Evolutionary conservation across 345 rosid genomes (phyloP), one percentile per base, ranked within the genome.

Genomic region (Theobroma cacao): DNA sequence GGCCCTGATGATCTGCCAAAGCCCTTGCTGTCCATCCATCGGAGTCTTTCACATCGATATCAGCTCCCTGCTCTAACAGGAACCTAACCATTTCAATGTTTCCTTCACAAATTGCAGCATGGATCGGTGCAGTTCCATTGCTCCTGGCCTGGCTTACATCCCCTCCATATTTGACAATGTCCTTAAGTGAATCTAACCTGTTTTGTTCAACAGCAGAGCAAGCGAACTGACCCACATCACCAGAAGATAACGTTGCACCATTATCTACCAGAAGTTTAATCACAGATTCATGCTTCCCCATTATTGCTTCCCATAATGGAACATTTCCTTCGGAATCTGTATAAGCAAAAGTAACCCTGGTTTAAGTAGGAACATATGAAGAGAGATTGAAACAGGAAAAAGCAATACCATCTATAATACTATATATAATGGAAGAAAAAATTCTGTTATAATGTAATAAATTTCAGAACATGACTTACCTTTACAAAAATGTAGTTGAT

Each of bases 221-320:
- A 6, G 94, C 86, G 70, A 75, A 95, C 15, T 83, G 84, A 45
- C 91, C 87, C 33, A 89, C 91, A 58, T 89, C 87, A 14, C 91
- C 97, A 1, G 82, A 36, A 69, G 84, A 78, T 64, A 95, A 3
- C 14, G 26, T 82, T 31, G 95, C 98, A 0, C 95, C 94, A 43
- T 91, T 95, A 56, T 93, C 91, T 4, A 79, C 62, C 0, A 95
- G 88, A 47, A 90, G 86, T 72, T 89, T 88, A 13, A 84, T 74
- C 63, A 89, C 85, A 1, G 74, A 68, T 40, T 87, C 72, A 67
- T 93, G 95, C 71, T 84, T 77, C 65, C 93, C 95, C 68, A 77
- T 41, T 60, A 95, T 80, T 74, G 98, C 98, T 81, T 93, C 98
- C 98, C 97, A 95, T 47, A 95, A 78, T 0, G 98, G 92, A 31